phyloP scores from a whole-genome alignment of 495 filamentous ascomycete species.

The Haplographium delicatum region DNA sequence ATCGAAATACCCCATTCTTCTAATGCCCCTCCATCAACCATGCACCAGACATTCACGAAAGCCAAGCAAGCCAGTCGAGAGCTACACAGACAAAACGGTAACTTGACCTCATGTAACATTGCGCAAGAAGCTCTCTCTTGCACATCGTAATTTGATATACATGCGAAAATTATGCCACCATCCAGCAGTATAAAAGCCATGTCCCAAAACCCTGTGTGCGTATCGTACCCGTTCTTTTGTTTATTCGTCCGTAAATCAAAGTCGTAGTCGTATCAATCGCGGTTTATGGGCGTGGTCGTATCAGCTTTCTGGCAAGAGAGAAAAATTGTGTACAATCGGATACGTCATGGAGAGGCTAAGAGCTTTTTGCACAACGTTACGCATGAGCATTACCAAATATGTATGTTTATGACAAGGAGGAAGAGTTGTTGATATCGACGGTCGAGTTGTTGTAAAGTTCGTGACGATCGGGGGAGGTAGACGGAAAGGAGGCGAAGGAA shows the following conservation, averaged over 20 bases:
- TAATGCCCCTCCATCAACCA: not conserved
- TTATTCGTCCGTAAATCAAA: slow-evolving; percentile 11
- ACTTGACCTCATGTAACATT: slow-evolving; percentile 8
- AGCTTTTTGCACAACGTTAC: slow-evolving; percentile 4
- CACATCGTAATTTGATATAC: slow-evolving; percentile 25
- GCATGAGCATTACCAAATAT: slow-evolving; percentile 17
- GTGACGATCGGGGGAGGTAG: slow-evolving; percentile 14
- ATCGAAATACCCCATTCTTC: not conserved
- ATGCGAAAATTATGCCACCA: slow-evolving; percentile 11
- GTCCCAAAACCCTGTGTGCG: not conserved
- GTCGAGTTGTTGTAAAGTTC: slow-evolving; percentile 10
- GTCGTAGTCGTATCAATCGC: slow-evolving; percentile 15
- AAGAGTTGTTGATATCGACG: slow-evolving; percentile 17
- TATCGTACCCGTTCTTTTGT: slow-evolving; percentile 11
- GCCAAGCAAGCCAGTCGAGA: slow-evolving; percentile 22
- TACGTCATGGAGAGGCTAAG: slow-evolving; percentile 5
- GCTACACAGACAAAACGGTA: slow-evolving; percentile 24
- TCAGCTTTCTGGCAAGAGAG: slow-evolving; percentile 14
- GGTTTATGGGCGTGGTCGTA: slow-evolving; percentile 17
- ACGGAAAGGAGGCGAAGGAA: slow-evolving; percentile 1
- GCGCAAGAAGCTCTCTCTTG: slow-evolving; percentile 14
- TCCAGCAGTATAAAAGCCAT: slow-evolving; percentile 6
- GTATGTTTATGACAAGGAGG: slow-evolving; percentile 21
- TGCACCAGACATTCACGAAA: no score
- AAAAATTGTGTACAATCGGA: slow-evolving; percentile 19